Base-by-base conservation (phyloP, 257 asterid genomes). In the Nicotiana undulata region DNA sequence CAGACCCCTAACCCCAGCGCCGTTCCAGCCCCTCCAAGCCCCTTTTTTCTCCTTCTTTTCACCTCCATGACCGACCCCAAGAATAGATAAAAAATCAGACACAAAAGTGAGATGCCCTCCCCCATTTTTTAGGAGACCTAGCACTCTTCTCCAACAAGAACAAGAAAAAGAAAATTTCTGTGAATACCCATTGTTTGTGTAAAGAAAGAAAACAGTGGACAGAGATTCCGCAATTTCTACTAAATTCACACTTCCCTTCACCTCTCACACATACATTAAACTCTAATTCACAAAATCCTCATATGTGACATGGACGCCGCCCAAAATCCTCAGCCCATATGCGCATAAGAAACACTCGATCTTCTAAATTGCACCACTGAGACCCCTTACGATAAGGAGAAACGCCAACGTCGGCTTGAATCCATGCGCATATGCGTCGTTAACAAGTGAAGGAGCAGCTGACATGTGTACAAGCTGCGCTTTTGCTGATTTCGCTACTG, bases 301-400 rank as follows among this genome's bases (percentile, higher is more conserved):
- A 20, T 4, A 12, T 8, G 75, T 44, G 13, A 18, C 28, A 90
- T 89, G 94, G 91, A 86, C 29, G 18, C 87, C 28, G 72, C 90
- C 52, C 87, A 79, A 82, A 84, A 81, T 83, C 83, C 83, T 18
- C 86, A 87, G 82, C 90, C 93, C 12, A 88, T 87, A 0, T 94
- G 97, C 79, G 96, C 92, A 0, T 83, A 89, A 83, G 93, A 94
- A 82, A 91, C 97, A 9, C 83, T 93, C 40, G 90, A 89, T 87
- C 90, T 94, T 66, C 97, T 94, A 85, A 94, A 93, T 79, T 94
- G 98, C 90, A 85, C 89, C 20, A 82, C 92, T 37, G 91, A 89
- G 58, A 86, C 92, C 40, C 83, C 97, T 65, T 94, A 84, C 44
- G 96, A 94, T 87, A 86, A 89, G 53, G 92, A 90, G 5, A 93